Evolutionary conservation across 106 monocot genomes (phyloP).

Genomic region (Dendrobium officinale): DNA sequence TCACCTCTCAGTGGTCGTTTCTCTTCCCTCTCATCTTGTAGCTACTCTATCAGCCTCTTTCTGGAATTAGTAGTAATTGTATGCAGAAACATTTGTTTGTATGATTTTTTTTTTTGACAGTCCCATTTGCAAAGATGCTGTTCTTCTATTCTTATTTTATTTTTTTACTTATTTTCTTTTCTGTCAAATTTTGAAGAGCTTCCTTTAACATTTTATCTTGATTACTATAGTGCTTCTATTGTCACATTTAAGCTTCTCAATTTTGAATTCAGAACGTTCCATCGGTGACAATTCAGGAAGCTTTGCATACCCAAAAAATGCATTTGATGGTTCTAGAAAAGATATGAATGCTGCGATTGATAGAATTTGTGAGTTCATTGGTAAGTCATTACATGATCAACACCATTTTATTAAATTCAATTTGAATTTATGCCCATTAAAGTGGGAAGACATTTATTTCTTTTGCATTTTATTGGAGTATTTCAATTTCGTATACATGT

Average conservation of each 20-base stretch:
- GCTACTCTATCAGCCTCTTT: neutral
- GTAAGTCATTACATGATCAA: slow-evolving; percentile 24
- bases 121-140: neutral
- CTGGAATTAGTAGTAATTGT: neutral
- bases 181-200: neutral
- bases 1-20: neutral
- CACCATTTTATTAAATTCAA: neutral
- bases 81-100: neutral
- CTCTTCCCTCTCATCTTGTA: neutral
- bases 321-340: slow-evolving; percentile 93
- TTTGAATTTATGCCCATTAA: neutral
- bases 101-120: neutral
- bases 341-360: slow-evolving; percentile 87
- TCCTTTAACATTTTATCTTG: neutral
- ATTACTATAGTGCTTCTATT: neutral
- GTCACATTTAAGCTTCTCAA: neutral
- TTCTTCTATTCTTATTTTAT: neutral
- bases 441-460: neutral
- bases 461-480: neutral
- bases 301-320: slow-evolving; percentile 31
- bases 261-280: slow-evolving; percentile 45
- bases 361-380: slow-evolving; percentile 78
- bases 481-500: neutral
- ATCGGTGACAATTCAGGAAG: slow-evolving; percentile 55
- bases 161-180: neutral